Evolutionary conservation across 78 protist species (phyloP).

Genomic region (Blattamonas nauphoetae): DNA sequence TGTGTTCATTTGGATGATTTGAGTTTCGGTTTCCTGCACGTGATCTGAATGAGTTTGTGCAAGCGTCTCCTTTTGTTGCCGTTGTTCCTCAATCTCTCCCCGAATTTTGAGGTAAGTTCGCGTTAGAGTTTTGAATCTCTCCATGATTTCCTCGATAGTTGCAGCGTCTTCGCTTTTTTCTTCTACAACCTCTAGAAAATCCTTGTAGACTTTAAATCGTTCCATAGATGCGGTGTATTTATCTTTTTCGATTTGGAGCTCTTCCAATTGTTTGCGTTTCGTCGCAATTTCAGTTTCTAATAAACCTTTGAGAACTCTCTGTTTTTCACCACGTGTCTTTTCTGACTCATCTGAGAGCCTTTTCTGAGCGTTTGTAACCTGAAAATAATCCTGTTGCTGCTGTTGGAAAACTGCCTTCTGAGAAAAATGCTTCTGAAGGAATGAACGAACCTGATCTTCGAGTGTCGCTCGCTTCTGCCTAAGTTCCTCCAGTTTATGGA

Average conservation of each 20-base stretch:
- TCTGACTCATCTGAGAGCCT: not conserved
- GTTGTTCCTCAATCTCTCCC: not conserved
- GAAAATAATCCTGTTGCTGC: not conserved
- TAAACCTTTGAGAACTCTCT: not conserved
- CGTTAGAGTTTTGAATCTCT: not conserved
- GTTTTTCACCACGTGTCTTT: not conserved
- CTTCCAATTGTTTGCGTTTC: not conserved
- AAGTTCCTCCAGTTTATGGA: not conserved
- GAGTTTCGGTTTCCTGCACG: not conserved
- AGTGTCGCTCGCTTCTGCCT: not conserved
- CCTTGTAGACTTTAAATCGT: not conserved
- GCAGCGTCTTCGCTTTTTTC: not conserved
- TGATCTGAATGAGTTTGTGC: not conserved
- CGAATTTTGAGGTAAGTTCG: not conserved
- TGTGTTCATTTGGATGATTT: not conserved
- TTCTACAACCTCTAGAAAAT: not conserved
- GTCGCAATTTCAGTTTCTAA: not conserved
- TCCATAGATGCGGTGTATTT: not conserved
- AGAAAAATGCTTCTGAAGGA: not conserved
- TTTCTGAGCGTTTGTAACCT: not conserved
- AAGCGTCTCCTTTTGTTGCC: not conserved
- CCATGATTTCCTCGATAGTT: not conserved
- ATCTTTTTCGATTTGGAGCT: not conserved
- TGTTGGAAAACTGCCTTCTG: not conserved
- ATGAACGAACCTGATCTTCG: not conserved